These are phyloP conservation scores for Malus sylvestris DNA, from an alignment of 306 rosid genomes.

Conservation along the genomic window DNA sequence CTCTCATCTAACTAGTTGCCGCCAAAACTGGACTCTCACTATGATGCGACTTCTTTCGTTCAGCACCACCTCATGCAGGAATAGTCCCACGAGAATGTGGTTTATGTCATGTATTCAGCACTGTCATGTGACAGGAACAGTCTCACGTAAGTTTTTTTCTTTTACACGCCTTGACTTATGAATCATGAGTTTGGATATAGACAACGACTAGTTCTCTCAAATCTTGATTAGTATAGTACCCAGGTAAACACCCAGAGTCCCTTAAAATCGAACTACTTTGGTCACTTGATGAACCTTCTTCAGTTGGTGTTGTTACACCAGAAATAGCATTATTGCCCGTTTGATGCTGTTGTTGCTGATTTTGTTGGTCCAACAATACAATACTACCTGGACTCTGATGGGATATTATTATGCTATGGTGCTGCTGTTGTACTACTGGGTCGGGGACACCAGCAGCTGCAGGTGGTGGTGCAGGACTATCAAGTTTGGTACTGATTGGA, in stretches of 20 bases:
- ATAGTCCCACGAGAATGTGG: background rate
- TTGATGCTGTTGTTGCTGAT: conserved; percentile 4
- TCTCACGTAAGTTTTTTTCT: background rate
- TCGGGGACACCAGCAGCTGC: background rate
- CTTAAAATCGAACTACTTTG: background rate
- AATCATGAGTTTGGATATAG: conserved; percentile 8
- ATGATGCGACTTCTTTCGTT: background rate
- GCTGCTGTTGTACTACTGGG: background rate
- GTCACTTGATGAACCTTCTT: conserved; percentile 8
- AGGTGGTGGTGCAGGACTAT: background rate
- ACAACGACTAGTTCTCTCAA: conserved; percentile 17
- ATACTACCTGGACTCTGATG: conserved; percentile 8
- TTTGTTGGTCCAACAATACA: conserved; percentile 8
- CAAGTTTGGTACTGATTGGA: conserved; percentile 23
- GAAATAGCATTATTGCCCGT: background rate
- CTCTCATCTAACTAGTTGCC: background rate
- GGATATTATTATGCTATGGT: background rate
- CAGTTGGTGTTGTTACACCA: background rate
- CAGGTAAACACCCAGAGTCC: conserved; percentile 1
- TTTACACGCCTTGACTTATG: background rate
- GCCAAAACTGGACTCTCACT: background rate
- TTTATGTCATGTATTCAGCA: background rate
- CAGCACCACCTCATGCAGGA: background rate
- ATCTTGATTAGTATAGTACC: background rate
- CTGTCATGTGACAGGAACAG: background rate